Evolutionary conservation across 2,329 filamentous ascomycete species (phyloP).

Genomic region (Lachnellula willkommii): DNA sequence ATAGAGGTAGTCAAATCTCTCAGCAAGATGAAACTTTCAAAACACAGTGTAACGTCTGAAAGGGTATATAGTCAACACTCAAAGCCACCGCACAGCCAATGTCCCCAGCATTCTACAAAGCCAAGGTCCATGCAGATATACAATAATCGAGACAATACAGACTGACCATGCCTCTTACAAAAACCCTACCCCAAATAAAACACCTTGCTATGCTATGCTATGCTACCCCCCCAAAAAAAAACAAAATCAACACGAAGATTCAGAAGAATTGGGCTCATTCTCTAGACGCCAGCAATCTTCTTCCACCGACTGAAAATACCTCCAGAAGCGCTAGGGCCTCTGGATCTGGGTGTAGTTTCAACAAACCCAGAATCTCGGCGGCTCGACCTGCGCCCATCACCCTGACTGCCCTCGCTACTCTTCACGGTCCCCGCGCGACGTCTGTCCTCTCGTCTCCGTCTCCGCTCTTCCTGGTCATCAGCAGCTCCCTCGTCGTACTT

Average conservation of each 20-base stretch:
- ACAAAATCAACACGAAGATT: background rate
- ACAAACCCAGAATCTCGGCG: constrained; percentile 25
- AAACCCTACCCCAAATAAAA: background rate
- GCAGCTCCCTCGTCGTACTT: constrained; percentile 21
- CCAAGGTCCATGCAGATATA: constrained; percentile 15
- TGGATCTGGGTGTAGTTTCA: constrained; percentile 38
- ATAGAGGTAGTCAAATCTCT: background rate
- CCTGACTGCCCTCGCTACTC: constrained; percentile 31
- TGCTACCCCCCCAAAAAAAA: background rate
- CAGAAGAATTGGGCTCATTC: background rate
- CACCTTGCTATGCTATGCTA: constrained; percentile 2
- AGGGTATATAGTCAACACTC: constrained; percentile 16
- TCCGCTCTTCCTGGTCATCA: constrained; percentile 26
- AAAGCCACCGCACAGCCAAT: constrained; percentile 12
- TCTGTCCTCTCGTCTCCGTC: constrained; percentile 25
- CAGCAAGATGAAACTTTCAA: constrained; percentile 1
- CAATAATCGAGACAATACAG: constrained; percentile 3
- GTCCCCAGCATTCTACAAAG: constrained; percentile 15
- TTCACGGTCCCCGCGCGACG: constrained; percentile 25
- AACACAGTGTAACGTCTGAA: constrained; percentile 1
- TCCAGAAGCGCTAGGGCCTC: constrained; percentile 62
- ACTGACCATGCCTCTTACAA: background rate
- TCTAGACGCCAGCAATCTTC: constrained; percentile 25
- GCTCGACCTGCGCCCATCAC: constrained; percentile 23
- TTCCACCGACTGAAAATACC: constrained; percentile 43